These are phyloP conservation scores for Paraphysoderma sedebokerense DNA, from an alignment of 371 early-diverging fungal genomes.

Conservation along the genomic window DNA sequence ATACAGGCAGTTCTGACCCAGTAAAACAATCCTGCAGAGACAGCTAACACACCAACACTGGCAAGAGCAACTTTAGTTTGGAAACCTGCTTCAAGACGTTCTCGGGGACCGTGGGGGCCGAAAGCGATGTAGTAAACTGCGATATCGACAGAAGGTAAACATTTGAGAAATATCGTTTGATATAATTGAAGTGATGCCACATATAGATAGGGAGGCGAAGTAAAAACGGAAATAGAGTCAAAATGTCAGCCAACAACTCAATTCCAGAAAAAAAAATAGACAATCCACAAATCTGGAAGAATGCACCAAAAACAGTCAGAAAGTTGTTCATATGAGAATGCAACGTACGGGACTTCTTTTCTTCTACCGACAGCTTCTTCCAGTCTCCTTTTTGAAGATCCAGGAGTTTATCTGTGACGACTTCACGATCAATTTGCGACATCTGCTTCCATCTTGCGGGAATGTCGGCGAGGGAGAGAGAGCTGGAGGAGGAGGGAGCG, in stretches of 20 bases:
- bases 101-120: slow-evolving; percentile 83
- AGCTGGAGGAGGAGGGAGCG: background rate
- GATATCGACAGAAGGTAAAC: background rate
- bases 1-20: slow-evolving; percentile 46
- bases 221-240: background rate
- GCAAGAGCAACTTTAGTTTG: slow-evolving; percentile 8
- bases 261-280: background rate
- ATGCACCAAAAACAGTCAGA: background rate
- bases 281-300: background rate
- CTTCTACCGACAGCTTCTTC: slow-evolving; percentile 71
- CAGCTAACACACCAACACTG: slow-evolving; percentile 35
- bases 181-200: background rate
- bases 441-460: slow-evolving; percentile 72
- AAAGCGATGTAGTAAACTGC: slow-evolving; percentile 84
- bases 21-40: slow-evolving; percentile 29
- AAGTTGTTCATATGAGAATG: background rate
- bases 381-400: slow-evolving; percentile 86
- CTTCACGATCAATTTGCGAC: slow-evolving; percentile 64
- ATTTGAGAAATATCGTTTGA: background rate
- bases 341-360: slow-evolving; percentile 85
- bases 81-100: slow-evolving; percentile 36
- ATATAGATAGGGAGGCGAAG: background rate
- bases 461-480: slow-evolving; percentile 37
- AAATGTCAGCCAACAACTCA: background rate
- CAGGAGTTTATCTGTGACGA: slow-evolving; percentile 58